Evolutionary conservation across 2,329 filamentous ascomycete genomes (phyloP).

Genomic region (Coniochaeta hoffmannii): DNA sequence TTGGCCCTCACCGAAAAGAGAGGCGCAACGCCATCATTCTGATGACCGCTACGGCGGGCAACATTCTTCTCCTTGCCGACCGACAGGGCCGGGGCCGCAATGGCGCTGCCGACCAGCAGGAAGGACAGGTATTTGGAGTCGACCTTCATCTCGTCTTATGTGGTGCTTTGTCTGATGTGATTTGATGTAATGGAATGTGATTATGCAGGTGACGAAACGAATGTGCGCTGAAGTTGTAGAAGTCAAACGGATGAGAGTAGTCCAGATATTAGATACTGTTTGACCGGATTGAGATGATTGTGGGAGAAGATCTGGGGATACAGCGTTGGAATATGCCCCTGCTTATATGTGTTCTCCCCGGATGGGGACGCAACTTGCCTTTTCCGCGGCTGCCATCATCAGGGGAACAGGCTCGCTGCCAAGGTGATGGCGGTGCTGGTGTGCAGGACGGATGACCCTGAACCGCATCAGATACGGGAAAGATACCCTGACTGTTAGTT

Average conservation of each 20-base stretch:
- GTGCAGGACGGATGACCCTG: neutral
- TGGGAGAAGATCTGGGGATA: neutral
- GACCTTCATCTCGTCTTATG: constrained; percentile 5
- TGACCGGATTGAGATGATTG: neutral
- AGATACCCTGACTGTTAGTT: neutral
- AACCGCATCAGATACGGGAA: neutral
- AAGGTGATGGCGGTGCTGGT: neutral
- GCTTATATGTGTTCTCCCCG: neutral
- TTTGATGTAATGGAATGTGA: neutral
- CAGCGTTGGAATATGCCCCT: neutral
- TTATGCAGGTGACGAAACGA: too few species aligned
- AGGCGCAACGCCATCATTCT: neutral
- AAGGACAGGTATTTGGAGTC: constrained; percentile 5
- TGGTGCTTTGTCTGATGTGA: neutral
- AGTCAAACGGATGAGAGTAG: too few species aligned
- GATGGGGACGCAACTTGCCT: neutral
- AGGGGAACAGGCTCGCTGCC: neutral
- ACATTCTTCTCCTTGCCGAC: neutral
- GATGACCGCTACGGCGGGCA: neutral
- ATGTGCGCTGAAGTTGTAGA: too few species aligned
- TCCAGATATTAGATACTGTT: neutral
- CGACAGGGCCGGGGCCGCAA: neutral
- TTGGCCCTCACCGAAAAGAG: neutral
- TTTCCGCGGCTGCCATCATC: neutral
- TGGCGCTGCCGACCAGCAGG: constrained; percentile 5